Base-by-base conservation (phyloP, 2,329 filamentous ascomycete species). In the Epichloe amarillans region DNA sequence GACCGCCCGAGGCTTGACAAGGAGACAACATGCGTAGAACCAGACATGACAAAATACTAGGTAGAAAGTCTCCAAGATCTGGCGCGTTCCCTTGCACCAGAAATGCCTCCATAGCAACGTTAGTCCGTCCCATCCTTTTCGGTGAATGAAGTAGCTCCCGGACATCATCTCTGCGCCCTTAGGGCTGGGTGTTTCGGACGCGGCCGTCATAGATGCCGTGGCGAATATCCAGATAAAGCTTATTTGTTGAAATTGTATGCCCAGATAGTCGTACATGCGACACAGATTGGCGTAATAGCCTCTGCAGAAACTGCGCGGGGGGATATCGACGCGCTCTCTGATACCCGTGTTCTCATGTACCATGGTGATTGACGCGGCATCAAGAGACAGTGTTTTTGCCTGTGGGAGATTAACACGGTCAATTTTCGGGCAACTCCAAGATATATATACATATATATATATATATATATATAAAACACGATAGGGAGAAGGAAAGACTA, bases 201-300 rank as follows among this genome's bases (percentile, higher is more conserved):
- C 47, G 6, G 33, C 38, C 6, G 41, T 46, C 11, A 57, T 12
- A n/a, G 57, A 48, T 15, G 61, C 56, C 47, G 61, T 66, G 11
- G 73, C 68, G 52, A 80, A 76, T 39, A 69, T 69, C 58, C 75
- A 82, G 2, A 79, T 61, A 55, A 80, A 80, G 15, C 66, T 68
- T 50, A 76, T 69, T 12, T 69, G 64, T 40, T 71, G 68, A 52
- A 77, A 75, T 5, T 64, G 62, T 12, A 82, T 66, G 2, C 66
- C 69, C 3, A 83, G 62, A 55, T 78, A 66, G 26, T 74, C 66
- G 60, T 82, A 82, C 72, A 83, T 75, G 26, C 68, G 66, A 54
- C 69, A 71, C 46, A 82, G 62, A 53, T 80, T 77, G 45, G 63
- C 60, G 57, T 82, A 81, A 61, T 76, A 82, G 19, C 69, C 66